A percentile compares a stretch with the other conserved stretches of the same genome.
Evolutionary conservation across 139 green algal genomes (phyloP).

Genomic region (Chlorella sp.): DNA sequence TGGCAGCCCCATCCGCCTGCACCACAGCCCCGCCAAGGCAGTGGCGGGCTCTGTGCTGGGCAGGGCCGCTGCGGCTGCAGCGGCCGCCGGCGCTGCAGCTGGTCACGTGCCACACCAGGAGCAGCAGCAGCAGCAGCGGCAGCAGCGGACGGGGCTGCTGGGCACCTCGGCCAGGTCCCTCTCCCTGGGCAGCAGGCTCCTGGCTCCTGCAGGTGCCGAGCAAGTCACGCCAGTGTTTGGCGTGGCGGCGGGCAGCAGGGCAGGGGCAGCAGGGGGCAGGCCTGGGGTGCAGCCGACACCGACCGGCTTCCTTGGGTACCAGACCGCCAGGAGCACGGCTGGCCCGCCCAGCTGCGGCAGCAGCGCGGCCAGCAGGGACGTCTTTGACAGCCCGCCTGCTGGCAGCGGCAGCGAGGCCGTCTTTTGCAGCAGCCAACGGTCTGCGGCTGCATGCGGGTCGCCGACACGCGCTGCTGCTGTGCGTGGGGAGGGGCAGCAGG

Average conservation of each 20-base stretch:
- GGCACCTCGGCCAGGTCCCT: not conserved
- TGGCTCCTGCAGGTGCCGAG: not conserved
- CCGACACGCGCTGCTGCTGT: too few species aligned
- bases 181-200: not conserved
- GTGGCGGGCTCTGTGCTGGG: not conserved
- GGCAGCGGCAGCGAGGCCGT: not conserved
- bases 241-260: not conserved
- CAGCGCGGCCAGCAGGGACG: conserved; percentile 1
- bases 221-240: not conserved
- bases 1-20: conserved; percentile 25
- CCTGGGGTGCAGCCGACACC: not conserved
- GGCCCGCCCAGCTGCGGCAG: not conserved
- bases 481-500: not conserved
- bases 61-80: too few species aligned
- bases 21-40: conserved; percentile 12
- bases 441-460: not conserved
- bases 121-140: not conserved
- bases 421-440: not conserved
- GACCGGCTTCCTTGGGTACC: not conserved
- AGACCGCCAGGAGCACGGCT: conserved; percentile 5
- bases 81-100: too few species aligned
- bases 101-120: not conserved
- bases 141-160: not conserved
- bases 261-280: not conserved
- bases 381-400: not conserved